Conservation (phyloP, 371 early-diverging fungal species). For the Apophysomyces variabilis region DNA sequence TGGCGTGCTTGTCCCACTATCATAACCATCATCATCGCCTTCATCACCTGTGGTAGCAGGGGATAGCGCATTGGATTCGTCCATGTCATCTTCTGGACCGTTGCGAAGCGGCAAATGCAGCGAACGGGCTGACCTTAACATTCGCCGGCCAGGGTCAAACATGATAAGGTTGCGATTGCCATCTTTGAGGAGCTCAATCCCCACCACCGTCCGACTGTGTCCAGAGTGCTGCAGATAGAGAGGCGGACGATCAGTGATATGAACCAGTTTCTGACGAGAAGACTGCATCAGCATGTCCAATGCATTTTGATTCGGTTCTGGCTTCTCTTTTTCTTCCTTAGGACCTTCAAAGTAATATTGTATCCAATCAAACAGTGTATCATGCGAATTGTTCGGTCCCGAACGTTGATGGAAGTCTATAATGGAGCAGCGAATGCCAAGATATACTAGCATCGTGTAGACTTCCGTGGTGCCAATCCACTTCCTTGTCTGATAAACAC, state of each 20-base stretch:
- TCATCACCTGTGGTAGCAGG: background rate
- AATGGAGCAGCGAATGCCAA: constrained; percentile 55
- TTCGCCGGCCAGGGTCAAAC: constrained; percentile 64
- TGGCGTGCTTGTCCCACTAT: constrained; percentile 6
- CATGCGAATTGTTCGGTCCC: constrained; percentile 51
- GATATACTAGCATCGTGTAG: constrained; percentile 54
- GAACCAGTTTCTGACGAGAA: background rate
- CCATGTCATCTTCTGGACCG: background rate
- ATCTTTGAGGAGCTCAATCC: constrained; percentile 55
- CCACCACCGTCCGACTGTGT: constrained; percentile 68
- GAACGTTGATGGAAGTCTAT: constrained; percentile 57
- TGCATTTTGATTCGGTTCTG: background rate
- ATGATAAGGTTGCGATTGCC: constrained; percentile 56
- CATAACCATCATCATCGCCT: constrained; percentile 1
- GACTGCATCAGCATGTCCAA: background rate
- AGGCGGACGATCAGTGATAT: constrained; percentile 54
- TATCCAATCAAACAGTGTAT: constrained; percentile 51
- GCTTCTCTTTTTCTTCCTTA: constrained; percentile 22
- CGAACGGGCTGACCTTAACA: constrained; percentile 24
- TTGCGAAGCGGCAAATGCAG: background rate
- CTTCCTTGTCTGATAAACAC: constrained; percentile 55
- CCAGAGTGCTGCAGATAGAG: constrained; percentile 76
- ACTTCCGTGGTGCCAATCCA: constrained; percentile 79
- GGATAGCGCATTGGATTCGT: constrained; percentile 3
- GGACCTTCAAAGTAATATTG: constrained; percentile 43